phyloP scores from a whole-genome alignment of 1,139 yeast genomes.

The Suhomyces maxii region DNA sequence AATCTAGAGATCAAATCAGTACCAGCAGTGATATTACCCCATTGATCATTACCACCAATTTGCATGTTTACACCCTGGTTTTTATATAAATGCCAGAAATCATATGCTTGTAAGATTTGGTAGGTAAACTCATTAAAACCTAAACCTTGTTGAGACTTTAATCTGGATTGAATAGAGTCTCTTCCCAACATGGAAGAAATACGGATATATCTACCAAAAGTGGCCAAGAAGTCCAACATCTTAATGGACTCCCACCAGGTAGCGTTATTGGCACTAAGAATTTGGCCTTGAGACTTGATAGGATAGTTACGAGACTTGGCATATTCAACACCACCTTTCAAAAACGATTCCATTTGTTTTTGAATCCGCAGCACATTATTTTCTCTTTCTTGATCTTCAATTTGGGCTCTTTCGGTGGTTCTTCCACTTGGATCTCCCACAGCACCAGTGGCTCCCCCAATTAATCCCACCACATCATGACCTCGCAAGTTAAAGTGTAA shows the following conservation, averaged over 20 bases:
- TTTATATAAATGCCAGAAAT: conserved; percentile 78
- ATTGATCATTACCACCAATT: conserved; percentile 96
- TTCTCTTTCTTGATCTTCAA: conserved; percentile 52
- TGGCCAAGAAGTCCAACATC: conserved; percentile 74
- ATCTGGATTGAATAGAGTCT: conserved; percentile 79
- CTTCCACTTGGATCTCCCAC: conserved; percentile 99
- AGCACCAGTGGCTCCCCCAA: conserved; percentile 97
- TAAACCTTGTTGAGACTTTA: conserved; percentile 69
- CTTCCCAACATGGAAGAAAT: conserved; percentile 86
- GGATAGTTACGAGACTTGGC: conserved; percentile 60
- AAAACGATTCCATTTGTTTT: conserved; percentile 60
- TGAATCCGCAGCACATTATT: conserved; percentile 63
- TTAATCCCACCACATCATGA: conserved; percentile 75
- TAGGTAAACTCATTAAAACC: conserved; percentile 94
- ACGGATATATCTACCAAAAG: conserved; percentile 77
- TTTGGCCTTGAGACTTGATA: conserved; percentile 35
- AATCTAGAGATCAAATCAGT: conserved; percentile 79
- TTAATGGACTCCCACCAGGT: conserved; percentile 84
- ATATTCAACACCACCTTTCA: conserved; percentile 59
- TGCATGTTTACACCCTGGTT: conserved; percentile 65
- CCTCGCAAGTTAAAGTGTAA: conserved; percentile 85
- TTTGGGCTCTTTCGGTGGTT: conserved; percentile 63
- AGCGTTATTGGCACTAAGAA: conserved; percentile 59
- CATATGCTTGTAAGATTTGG: conserved; percentile 91
- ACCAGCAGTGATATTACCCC: conserved; percentile 98